Evolutionary conservation across 2,329 filamentous ascomycete genomes (phyloP), one percentile per base, ranked within the genome.

Genomic region (Lasiodiplodia theobromae): DNA sequence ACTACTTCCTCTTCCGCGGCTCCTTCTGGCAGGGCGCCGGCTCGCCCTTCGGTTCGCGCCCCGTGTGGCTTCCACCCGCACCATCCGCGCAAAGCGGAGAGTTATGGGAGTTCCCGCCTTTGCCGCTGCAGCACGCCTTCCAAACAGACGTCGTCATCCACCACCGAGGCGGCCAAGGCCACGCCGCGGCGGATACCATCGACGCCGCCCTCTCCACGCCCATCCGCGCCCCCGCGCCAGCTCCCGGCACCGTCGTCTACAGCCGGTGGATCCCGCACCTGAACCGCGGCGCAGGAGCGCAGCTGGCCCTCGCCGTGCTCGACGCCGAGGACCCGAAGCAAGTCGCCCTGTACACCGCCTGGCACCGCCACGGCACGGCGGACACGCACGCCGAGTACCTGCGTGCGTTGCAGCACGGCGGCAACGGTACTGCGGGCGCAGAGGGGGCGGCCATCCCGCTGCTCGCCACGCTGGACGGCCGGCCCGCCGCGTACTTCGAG

Each of bases 261-360:
- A 93, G 91, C 76, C 88, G 92, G 69, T 94, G 89, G 82, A 90
- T 94, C 70, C 91, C 91, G 16, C 89, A 93, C 74, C 83, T 94
- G 44, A n/a, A n/a, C n/a, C n/a, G n/a, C n/a, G n/a, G n/a, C n/a
- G n/a, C n/a, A n/a, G n/a, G n/a, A n/a, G 90, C 94, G 82, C 91
- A 88, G 71, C 94, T 94, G 77, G 92, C 89, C 69, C 91, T 94
- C 83, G 84, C 91, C 23, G 88, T 88, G 14, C 84, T 94, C 1
- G 89, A 94, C 77, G 91, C 87, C 79, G 75, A 84, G 40, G 82
- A 92, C 73, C 75, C 82, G 1, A 84, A 87, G 73, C 91, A 95
- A 78, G 80, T 94, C 64, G 80, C 83, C 18, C 83, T 92, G 5
- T 94, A 94, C 83, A 89, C 94, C 79, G 85, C 84, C 68, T 94